These are phyloP conservation scores for Diospyros kaki DNA, from an alignment of 148 eudicot genomes.

Conservation along the genomic window DNA sequence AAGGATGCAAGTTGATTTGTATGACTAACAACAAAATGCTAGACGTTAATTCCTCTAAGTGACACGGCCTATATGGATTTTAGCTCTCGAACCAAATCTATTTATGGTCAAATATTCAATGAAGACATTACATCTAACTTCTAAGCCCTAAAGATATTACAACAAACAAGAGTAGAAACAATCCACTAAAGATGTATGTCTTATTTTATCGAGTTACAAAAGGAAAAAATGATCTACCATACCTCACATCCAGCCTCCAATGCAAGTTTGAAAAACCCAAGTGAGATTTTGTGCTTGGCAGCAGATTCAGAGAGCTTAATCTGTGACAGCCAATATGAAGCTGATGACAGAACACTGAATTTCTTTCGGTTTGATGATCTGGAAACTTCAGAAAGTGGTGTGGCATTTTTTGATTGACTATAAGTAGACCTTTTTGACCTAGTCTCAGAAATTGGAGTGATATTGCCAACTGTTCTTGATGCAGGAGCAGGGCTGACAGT, in stretches of 20 bases:
- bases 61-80: too few species aligned
- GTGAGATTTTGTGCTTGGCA: constrained; percentile 70
- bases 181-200: not conserved
- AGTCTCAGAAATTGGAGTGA: constrained; percentile 69
- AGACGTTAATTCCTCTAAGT: too few species aligned
- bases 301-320: constrained; percentile 88
- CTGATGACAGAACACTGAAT: constrained; percentile 56
- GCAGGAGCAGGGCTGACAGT: constrained; percentile 43
- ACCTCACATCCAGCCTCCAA: constrained; percentile 84
- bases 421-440: constrained; percentile 38
- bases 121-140: not conserved
- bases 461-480: constrained; percentile 35
- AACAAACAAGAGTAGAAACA: not conserved
- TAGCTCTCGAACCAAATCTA: too few species aligned
- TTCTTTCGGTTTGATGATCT: constrained; percentile 53
- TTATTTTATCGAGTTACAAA: not conserved
- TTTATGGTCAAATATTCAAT: not conserved
- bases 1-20: constrained; percentile 1
- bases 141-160: not conserved
- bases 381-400: constrained; percentile 61
- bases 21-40: too few species aligned
- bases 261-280: constrained; percentile 92
- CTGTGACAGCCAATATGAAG: constrained; percentile 85
- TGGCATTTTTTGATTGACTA: constrained; percentile 41
- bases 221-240: constrained; percentile 8